A percentile compares a stretch with the other conserved stretches of the same genome.
These are phyloP conservation scores for Blastomyces emzantsi DNA, from an alignment of 2,329 filamentous ascomycete genomes.

Conservation along the genomic window DNA sequence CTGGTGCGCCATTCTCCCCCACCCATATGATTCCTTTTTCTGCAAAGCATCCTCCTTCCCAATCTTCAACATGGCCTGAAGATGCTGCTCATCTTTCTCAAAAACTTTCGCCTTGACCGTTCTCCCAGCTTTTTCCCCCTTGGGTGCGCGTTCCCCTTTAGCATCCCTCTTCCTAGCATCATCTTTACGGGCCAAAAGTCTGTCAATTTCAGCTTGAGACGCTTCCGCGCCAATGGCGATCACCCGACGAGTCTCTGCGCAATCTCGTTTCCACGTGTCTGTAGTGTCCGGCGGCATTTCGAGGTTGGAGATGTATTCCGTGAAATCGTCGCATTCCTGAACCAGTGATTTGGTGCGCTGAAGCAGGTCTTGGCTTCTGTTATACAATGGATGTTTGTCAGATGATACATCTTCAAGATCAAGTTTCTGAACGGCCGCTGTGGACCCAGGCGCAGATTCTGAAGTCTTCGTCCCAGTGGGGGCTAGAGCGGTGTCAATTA, in stretches of 20 bases:
- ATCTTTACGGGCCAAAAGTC: slow-evolving; percentile 12
- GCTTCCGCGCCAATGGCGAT: slow-evolving; percentile 15
- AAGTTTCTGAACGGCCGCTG: neutral
- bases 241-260: slow-evolving; percentile 15
- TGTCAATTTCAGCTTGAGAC: slow-evolving; percentile 14
- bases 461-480: slow-evolving; percentile 7
- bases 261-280: slow-evolving; percentile 14
- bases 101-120: neutral
- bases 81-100: slow-evolving; percentile 15
- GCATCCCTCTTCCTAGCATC: neutral
- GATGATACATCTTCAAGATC: neutral
- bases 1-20: slow-evolving; percentile 16
- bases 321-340: slow-evolving; percentile 12
- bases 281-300: slow-evolving; percentile 11
- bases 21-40: slow-evolving; percentile 13
- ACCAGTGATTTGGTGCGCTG: slow-evolving; percentile 12
- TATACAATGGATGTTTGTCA: slow-evolving; percentile 12
- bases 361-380: slow-evolving; percentile 10
- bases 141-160: slow-evolving; percentile 4
- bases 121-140: slow-evolving; percentile 1
- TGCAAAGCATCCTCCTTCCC: slow-evolving; percentile 7
- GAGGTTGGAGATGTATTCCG: slow-evolving; percentile 7
- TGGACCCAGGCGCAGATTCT: neutral
- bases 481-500: slow-evolving; percentile 12
- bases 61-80: slow-evolving; percentile 19